Evolutionary conservation across 2,329 filamentous ascomycete species (phyloP), one percentile per base, ranked within the genome.

Genomic region (Arthrobotrys sinensis): DNA sequence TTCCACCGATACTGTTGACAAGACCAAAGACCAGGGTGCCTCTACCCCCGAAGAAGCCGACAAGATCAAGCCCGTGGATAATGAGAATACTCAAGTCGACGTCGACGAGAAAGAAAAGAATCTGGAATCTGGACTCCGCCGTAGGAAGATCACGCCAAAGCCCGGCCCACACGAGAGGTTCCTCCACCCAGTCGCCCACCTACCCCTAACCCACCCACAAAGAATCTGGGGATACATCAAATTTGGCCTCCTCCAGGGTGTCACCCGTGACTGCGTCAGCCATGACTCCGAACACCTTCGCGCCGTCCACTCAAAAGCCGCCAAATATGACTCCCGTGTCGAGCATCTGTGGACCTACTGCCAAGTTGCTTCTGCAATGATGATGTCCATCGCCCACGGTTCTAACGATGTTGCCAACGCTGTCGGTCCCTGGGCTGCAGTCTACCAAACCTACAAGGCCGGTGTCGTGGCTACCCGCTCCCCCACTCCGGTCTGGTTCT

Each of bases 331-430:
- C 81, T 91, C 91, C 84, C 87, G 87, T 79, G 85, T 87, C 80
- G 89, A 91, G 83, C 89, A 88, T 84, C 86, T 88, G 4, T 92
- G 91, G 85, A 90, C 89, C 1, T 92, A 90, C 81, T 86, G 91
- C 80, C 90, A 91, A 83, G 83, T 91, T 76, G 83, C 91, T 72
- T 91, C 90, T 21, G 91, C 91, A 71, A 91, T 90, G 85, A 92
- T 91, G 73, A 90, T 90, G 40, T 92, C 90, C 1, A 92, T 93
- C 81, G 90, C 90, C 0, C 91, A 91, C 84, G 90, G 90, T 16
- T 89, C 89, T 80, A 91, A 91, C 82, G 90, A 91, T 76, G 88
- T 91, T 16, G 85, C 88, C 80, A 91, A 88, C 82, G 89, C 89
- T 24, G 87, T 90, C 65, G 89, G 89, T 0, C 90, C 90, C 0